Evolutionary conservation across 78 protist genomes (phyloP), one percentile per base, ranked within the genome.

Genomic region (Chrysochromulina tobinii): DNA sequence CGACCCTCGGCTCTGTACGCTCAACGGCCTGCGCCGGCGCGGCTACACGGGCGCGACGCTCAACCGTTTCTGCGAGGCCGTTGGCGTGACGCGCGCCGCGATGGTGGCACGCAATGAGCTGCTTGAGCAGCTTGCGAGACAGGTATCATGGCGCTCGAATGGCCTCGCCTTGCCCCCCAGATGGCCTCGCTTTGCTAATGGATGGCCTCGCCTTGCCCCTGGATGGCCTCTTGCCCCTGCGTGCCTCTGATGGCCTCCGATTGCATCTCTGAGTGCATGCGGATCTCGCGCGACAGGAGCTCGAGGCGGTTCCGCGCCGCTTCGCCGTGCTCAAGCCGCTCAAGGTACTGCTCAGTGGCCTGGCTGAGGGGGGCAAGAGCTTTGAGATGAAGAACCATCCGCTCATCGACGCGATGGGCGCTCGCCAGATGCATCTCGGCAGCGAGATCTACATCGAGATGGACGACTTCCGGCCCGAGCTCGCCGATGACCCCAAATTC

Each of bases 1-100:
- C 90, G 99, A 99, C 91, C 99, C 99, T 25, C 95, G 99, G 27
- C 92, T 99, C 51, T 94, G 90, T 55, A 98, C 99, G 55, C 64
- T 97, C 86, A 61, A 85, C 51, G 98, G 97, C 18, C 89, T 98
- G 88, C 92, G 98, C 55, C 67, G 99, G 23, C 90, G 99, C 50
- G 99, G 99, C 68, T 96, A 89, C 95, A 90, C 98, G 14, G 98
- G 99, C 48, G 95, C 86, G 38, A 94, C 96, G 14, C 93, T 99
- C 83, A 95, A 97, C 92, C 25, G 3, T 5, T 94, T 99, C 77
- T 98, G 99, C 92, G 97, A 96, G 17, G 50, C 17, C 50, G 64
- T 50, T 9, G 50, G 64, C 77, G 59, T 67, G 55, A 17, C 51
- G 17, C 15, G 8, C 18, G 51, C 58, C 48, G 51, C 27, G 25